These are phyloP conservation scores for Clarireedia homoeocarpa DNA, from an alignment of 2,329 filamentous ascomycete genomes.

Conservation along the genomic window DNA sequence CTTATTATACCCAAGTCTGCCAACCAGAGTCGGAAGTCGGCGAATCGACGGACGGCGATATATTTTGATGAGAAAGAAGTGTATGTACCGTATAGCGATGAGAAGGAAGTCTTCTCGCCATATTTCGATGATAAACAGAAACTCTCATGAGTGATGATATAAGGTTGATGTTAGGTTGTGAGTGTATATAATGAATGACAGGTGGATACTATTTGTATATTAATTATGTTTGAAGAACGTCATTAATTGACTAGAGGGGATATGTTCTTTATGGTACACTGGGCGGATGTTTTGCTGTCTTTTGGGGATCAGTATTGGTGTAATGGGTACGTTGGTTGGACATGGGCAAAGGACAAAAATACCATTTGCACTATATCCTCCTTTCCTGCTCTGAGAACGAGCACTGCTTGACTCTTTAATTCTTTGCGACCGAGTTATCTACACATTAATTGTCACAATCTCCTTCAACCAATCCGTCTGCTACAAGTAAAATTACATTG, in stretches of 20 bases:
- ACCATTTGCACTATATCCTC: too few species aligned
- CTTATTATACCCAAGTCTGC: neutral
- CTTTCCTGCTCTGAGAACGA: too few species aligned
- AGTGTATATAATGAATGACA: neutral
- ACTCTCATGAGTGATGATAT: neutral
- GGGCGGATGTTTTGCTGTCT: neutral
- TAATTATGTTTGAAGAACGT: neutral
- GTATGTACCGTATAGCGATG: slow-evolving; percentile 2
- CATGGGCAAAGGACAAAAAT: neutral
- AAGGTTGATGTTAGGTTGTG: neutral
- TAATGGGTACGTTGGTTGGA: neutral
- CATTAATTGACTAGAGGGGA: neutral
- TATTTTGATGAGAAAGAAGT: slow-evolving; percentile 6
- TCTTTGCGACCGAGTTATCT: too few species aligned
- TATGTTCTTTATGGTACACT: neutral
- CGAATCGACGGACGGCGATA: neutral
- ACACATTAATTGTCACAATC: too few species aligned
- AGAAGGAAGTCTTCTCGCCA: neutral
- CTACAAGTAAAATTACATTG: too few species aligned
- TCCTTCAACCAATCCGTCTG: too few species aligned
- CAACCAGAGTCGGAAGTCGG: neutral
- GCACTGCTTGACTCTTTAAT: too few species aligned
- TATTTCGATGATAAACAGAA: neutral
- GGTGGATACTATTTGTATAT: neutral
- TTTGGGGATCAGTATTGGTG: neutral